Conservation (phyloP, 129 eudicot species). For the Flaveria linearis region DNA sequence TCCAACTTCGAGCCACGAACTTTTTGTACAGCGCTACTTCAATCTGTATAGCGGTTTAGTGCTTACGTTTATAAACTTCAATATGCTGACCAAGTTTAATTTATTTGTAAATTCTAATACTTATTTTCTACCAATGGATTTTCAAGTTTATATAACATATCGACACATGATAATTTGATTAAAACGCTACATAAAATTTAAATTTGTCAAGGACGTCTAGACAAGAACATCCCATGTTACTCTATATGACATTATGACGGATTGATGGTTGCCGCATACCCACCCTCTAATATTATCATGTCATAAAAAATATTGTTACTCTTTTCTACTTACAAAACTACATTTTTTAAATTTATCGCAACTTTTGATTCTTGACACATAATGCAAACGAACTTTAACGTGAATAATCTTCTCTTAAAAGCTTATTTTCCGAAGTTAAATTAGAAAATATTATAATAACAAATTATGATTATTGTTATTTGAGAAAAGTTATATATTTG, state of each 20-base stretch:
- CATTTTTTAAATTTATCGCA: too few species aligned
- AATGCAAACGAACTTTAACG: too few species aligned
- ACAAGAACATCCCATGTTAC: slow-evolving; percentile 17
- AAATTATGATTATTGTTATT: too few species aligned
- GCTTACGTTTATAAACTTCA: background rate
- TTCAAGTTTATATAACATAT: background rate
- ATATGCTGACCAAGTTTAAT: background rate
- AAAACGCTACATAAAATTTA: background rate
- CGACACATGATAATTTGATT: background rate
- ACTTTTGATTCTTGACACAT: too few species aligned
- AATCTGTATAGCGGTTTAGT: background rate
- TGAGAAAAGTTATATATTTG: too few species aligned
- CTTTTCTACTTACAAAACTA: too few species aligned
- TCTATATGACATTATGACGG: background rate
- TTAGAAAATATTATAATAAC: too few species aligned
- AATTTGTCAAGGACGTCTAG: background rate
- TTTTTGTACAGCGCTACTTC: too few species aligned
- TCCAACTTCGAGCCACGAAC: too few species aligned
- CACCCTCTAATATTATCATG: background rate
- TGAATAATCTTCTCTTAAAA: too few species aligned
- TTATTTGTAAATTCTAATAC: background rate
- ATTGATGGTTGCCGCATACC: slow-evolving; percentile 4
- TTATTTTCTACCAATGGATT: background rate
- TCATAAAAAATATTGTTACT: background rate
- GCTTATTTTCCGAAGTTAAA: too few species aligned